phyloP scores from a whole-genome alignment of 2,329 filamentous ascomycete genomes.

The Amesomyces nigricolor region DNA sequence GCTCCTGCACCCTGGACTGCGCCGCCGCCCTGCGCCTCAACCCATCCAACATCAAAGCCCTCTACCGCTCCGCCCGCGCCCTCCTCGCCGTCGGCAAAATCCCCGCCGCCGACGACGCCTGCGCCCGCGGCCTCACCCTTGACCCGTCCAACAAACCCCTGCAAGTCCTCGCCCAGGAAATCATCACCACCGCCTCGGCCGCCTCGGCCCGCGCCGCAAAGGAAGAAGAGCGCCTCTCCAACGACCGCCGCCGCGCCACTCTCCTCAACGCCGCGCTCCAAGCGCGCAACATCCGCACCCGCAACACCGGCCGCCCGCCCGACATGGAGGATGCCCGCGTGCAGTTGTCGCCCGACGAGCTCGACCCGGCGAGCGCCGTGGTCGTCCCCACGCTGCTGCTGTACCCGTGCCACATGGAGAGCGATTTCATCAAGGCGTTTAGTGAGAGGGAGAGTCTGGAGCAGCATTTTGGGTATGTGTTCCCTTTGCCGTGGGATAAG shows the following conservation, averaged over 20 bases:
- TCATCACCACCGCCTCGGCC: conserved; percentile 51
- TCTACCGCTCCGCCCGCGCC: conserved; percentile 76
- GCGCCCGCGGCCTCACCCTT: conserved; percentile 64
- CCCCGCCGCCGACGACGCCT: conserved; percentile 74
- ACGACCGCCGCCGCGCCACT: conserved; percentile 48
- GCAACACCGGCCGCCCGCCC: conserved; percentile 64
- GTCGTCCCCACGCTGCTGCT: conserved; percentile 75
- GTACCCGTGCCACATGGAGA: conserved; percentile 76
- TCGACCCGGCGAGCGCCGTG: conserved; percentile 66
- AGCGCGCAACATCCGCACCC: conserved; percentile 64
- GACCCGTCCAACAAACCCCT: conserved; percentile 67
- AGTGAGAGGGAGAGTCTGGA: conserved; percentile 67
- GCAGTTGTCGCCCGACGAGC: conserved; percentile 62
- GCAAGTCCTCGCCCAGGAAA: conserved; percentile 54
- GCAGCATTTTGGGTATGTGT: conserved; percentile 77
- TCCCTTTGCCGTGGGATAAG: conserved; percentile 83
- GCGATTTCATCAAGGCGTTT: conserved; percentile 87
- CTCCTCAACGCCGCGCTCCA: conserved; percentile 61
- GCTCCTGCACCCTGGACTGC: conserved; percentile 80
- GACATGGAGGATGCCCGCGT: conserved; percentile 83
- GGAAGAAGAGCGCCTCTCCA: conserved; percentile 52
- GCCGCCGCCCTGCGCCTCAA: conserved; percentile 74
- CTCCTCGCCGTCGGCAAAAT: conserved; percentile 74
- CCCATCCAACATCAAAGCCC: conserved; percentile 77
- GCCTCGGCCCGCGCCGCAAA: conserved; percentile 47